Evolutionary conservation across 2,329 filamentous ascomycete genomes (phyloP).

Genomic region (Geoglossum cookeanum): DNA sequence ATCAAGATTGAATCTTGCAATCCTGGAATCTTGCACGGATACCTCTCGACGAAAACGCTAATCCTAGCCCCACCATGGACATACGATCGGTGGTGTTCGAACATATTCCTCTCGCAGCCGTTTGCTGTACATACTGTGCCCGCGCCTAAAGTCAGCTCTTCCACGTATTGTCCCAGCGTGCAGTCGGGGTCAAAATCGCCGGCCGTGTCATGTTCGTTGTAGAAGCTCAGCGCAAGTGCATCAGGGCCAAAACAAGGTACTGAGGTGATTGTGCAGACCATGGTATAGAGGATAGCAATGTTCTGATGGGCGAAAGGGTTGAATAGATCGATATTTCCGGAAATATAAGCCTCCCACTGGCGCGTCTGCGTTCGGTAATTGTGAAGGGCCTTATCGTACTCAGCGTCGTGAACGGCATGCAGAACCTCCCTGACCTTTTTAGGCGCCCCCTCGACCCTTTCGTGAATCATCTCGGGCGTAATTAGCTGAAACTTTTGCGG

Average conservation of each 20-base stretch:
- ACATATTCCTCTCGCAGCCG: constrained; percentile 74
- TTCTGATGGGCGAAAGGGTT: constrained; percentile 93
- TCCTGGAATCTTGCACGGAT: constrained; percentile 43
- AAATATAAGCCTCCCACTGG: constrained; percentile 90
- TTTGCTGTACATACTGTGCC: constrained; percentile 63
- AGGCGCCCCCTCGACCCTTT: constrained; percentile 59
- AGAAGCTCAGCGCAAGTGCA: constrained; percentile 78
- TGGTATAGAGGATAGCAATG: constrained; percentile 83
- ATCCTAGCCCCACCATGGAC: constrained; percentile 91
- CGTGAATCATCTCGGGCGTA: constrained; percentile 85
- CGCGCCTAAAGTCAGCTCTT: constrained; percentile 64
- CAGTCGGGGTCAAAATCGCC: constrained; percentile 63
- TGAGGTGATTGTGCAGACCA: constrained; percentile 83
- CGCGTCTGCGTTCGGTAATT: constrained; percentile 87
- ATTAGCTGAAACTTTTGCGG: constrained; percentile 73
- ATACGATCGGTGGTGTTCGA: constrained; percentile 87
- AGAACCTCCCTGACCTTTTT: constrained; percentile 82
- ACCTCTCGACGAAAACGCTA: constrained; percentile 72
- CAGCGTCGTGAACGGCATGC: constrained; percentile 85
- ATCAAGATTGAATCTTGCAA: constrained; percentile 67
- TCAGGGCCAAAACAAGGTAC: constrained; percentile 85
- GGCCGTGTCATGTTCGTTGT: constrained; percentile 65
- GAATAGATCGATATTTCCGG: constrained; percentile 74
- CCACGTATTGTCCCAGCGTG: constrained; percentile 85
- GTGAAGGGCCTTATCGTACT: constrained; percentile 88